Evolutionary conservation across 129 eudicot genomes (phyloP), one percentile per base, ranked within the genome.

Genomic region (Mikania micrantha): DNA sequence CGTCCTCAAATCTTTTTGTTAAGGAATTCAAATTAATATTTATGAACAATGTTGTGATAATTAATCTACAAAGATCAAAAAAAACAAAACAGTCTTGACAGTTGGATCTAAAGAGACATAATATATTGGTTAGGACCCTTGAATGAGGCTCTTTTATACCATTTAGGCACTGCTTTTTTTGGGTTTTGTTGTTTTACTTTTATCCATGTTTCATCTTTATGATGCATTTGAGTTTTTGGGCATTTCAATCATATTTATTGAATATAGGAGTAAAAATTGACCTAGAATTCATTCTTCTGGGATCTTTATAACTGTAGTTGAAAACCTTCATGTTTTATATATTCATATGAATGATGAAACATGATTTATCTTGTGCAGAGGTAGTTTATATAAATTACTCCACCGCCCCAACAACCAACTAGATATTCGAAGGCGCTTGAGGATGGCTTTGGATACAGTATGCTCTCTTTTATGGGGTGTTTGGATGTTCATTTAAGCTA

Each of bases 371-470:
- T 77, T 65, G 12, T 74, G 81, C 96, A 93, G 99, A 87, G 99
- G 99, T 83, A 93, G 99, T 77, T 85, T 93, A 85, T 93, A 88
- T 73, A 89, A 95, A 75, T 78, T 93, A 71, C 59, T 93, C 39
- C 99, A 85, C 77, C 89, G 95, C 67, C 85, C 95, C 67, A 93
- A 88, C 85, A 93, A 89, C 79, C 96, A 93, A 69, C 70, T 93
- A 77, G 99, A 89, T 75, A 88, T 81, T 40, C 94, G 99, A 68
- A 81, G 96, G 71, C 95, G 96, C 38, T 79, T 93, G 74, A 89
- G 85, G 86, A 93, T 93, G 92, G 99, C 99, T 69, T 80, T 93
- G 78, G 99, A 93, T 83, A 81, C 96, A 41, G 99, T 93, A 86
- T 80, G 38, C 69, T 78, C 45, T 34, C 72, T 65, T 60, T 47